Evolutionary conservation across 768 basidiomycete species (phyloP), one percentile per base, ranked within the genome.

Genomic region (Tephrocybe sp.): DNA sequence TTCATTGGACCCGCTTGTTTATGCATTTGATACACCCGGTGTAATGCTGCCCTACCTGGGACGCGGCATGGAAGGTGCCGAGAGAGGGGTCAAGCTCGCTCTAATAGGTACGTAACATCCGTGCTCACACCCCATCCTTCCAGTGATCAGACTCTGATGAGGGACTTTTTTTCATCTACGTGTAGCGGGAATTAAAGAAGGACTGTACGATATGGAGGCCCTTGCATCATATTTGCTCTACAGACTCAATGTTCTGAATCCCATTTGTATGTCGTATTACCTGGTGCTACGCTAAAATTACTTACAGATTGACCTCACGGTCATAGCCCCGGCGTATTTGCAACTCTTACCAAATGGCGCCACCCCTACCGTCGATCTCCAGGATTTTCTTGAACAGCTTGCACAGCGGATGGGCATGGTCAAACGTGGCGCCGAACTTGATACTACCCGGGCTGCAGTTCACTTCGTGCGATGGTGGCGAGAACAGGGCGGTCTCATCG

Each of bases 21-120:
- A 98, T 72, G 89, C 97, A 4, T 93, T 87, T 61, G 97, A 99
- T 73, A 85, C 92, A 8, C 97, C 97, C 2, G 97, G 97, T 2
- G 90, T 98, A 41, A 98, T 98, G 95, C 75, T 97, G 38, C 92
- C 94, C 10, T 98, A 88, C 70, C 78, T 98, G 26, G 97, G 97
- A 1, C 81, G 75, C 52, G 97, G 97, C 4, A 76, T 80, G 48
- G 78, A 78, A 56, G 96, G 93, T 14, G 87, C 92, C 45, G 97
- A 99, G 68, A 78, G 91, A 62, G 96, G 91, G 10, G 78, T 97
- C 47, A 98, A 95, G 68, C 80, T 98, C 17, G 95, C 92, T 42
- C 72, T 98, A 51, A 98, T 97, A 39, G 90, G 95, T 91, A 74
- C 67, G 87, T 74, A 68, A 72, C 48, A 54, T 43, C 46, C 53